Base-by-base conservation (phyloP, 352 stramenopile species). In the Plasmopara muralis region DNA sequence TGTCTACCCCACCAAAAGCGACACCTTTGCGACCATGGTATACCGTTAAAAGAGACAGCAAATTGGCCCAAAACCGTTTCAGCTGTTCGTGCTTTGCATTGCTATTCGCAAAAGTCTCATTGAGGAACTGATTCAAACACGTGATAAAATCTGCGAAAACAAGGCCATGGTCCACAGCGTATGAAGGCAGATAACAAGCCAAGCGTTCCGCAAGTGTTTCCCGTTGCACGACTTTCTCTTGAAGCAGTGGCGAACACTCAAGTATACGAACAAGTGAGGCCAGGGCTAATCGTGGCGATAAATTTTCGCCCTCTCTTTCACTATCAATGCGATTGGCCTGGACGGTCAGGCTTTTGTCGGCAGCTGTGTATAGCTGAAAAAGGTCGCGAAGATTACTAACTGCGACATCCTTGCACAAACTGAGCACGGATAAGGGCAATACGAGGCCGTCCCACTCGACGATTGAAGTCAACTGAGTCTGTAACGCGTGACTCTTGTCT, bases 101-200 rank as follows among this genome's bases (percentile, higher is more conserved):
- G 39, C 55, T 71, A 13, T 48, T 38, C 20, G 49, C 43, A 29
- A 82, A 70, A 8, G 70, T 43, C 6, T 79, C 64, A 4, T 53
- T 70, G 13, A 81, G 35, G 14, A 85, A 55, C 12, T 68, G 57
- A 43, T 76, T 70, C 15, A 86, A n/a, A 13, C 64, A 68, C 6
- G 45, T 55, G 4, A 88, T 48, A 43, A 86, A 88, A 31, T 88
- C 77, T 25, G 63, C 34, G 34, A 85, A 85, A n/a, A 72, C 43
- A 7, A 85, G 54, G 20, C 76, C 76, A 18, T 73, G 67, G 13
- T 72, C 64, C 1, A 52, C 46, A 16, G 67, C 72, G n/a, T 84
- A 78, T 9, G 69, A 50, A 6, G 73, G 76, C 30, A 77, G 64
- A 31, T 77, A 50, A 0, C 40, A 50, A 4, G 55, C 15, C n/a